Base-by-base conservation (phyloP, 352 stramenopile species). In the Blastocystis sp. region DNA sequence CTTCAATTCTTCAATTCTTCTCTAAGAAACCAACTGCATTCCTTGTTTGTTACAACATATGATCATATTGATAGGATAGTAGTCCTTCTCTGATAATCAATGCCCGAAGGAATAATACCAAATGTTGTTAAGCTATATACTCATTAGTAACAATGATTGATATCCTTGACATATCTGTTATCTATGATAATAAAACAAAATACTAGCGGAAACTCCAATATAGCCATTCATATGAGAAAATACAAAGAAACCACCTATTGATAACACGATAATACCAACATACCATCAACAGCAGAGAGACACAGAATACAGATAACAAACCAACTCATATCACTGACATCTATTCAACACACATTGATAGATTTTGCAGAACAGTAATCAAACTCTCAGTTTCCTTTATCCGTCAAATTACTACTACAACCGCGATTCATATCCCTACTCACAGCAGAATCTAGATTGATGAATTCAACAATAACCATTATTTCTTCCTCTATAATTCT, bases 281-380 rank as follows among this genome's bases (percentile, higher is more conserved):
- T n/a, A n/a, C n/a, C n/a, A n/a, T n/a, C n/a, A n/a, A n/a, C 96
- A 95, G 56, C 96, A 96, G 71, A 99, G 95, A 93, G 96, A 95
- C 88, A 96, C 96, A 91, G 99, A 99, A 92, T 96, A 89, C 90
- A 98, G 98, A 90, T 96, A 95, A 93, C 97, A 99, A 88, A 99
- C 96, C 91, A 96, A 93, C 94, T 98, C 98, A 89, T 99, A 96
- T 89, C 93, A 97, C 93, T 99, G 99, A 91, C 94, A 98, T 93
- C 97, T 97, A 92, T 98, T 98, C 89, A 96, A 96, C 75, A 99
- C 91, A 71, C 97, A n/a, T n/a, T n/a, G n/a, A n/a, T n/a, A n/a
- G n/a, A n/a, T n/a, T n/a, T n/a, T n/a, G n/a, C n/a, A n/a, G n/a
- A n/a, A n/a, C n/a, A n/a, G n/a, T n/a, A n/a, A n/a, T n/a, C n/a